A percentile compares a stretch with the other conserved stretches of the same genome.
Conservation (phyloP, 139 green algal species). For the Chlamydomonas applanata region DNA sequence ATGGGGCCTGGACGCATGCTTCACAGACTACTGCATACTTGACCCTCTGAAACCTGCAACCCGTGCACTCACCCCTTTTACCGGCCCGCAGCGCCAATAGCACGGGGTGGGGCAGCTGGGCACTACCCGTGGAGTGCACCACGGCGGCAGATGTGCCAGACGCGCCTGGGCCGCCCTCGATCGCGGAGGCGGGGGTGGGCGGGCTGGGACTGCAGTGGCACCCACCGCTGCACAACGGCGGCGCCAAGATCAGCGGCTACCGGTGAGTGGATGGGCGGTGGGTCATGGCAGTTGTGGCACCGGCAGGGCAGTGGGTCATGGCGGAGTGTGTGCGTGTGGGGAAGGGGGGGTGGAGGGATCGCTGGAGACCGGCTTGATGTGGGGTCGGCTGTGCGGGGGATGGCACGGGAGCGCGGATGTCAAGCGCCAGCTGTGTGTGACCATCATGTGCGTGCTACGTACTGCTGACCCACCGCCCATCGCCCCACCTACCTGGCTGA, state of each 20-base stretch:
- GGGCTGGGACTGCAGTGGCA: constrained; percentile 34
- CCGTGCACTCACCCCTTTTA: too few species aligned
- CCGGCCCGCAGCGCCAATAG: constrained; percentile 43
- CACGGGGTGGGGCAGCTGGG: constrained; percentile 42
- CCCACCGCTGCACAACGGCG: constrained; percentile 58
- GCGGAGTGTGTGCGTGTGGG: too few species aligned
- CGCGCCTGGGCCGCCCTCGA: constrained; percentile 15
- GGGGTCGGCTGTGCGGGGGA: not conserved
- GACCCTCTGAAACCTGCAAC: too few species aligned
- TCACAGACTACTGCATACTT: too few species aligned
- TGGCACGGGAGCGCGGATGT: not conserved
- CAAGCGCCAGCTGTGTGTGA: too few species aligned
- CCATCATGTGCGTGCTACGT: too few species aligned
- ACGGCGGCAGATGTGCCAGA: constrained; percentile 49
- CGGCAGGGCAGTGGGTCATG: too few species aligned
- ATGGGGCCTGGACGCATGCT: too few species aligned
- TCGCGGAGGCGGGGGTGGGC: not conserved
- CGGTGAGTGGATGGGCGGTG: too few species aligned
- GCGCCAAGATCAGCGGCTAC: constrained; percentile 40
- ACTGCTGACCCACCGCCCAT: too few species aligned
- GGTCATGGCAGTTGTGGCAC: constrained; percentile 55
- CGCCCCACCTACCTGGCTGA: too few species aligned
- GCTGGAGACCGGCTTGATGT: not conserved
- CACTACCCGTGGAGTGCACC: constrained; percentile 36
- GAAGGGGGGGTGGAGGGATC: too few species aligned